These are phyloP conservation scores for Leccinellum rugosiceps DNA, from an alignment of 768 basidiomycete species.

Conservation along the genomic window DNA sequence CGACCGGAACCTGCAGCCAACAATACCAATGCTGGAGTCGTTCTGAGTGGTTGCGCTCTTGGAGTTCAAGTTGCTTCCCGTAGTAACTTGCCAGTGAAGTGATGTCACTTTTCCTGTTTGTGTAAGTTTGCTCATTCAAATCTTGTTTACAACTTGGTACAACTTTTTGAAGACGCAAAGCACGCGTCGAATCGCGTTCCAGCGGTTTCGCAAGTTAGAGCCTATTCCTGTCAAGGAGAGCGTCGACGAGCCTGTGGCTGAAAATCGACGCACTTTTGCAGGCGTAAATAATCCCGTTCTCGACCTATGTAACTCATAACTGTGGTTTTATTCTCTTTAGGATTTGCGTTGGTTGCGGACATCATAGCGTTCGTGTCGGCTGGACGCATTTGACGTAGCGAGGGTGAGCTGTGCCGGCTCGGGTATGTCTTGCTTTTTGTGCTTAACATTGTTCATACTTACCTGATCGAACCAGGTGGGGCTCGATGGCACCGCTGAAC, in stretches of 20 bases:
- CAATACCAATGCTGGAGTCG: conserved; percentile 84
- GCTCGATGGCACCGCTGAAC: conserved; percentile 94
- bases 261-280: conserved; percentile 97
- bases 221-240: conserved; percentile 97
- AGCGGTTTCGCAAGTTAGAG: too few relatives aligned
- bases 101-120: not conserved
- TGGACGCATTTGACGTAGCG: conserved; percentile 94
- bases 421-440: conserved; percentile 71
- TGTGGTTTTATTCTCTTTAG: conserved; percentile 29
- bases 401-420: conserved; percentile 93
- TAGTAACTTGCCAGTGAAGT: too few relatives aligned
- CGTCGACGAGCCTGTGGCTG: conserved; percentile 92
- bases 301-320: not conserved
- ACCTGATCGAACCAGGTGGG: conserved; percentile 49
- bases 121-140: too few relatives aligned
- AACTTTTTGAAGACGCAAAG: conserved; percentile 83
- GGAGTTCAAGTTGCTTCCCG: conserved; percentile 90
- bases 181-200: too few relatives aligned
- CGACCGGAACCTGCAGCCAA: conserved; percentile 83
- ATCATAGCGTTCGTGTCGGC: conserved; percentile 91
- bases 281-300: conserved; percentile 55
- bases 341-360: conserved; percentile 83
- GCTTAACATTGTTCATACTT: not conserved
- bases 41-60: conserved; percentile 94
- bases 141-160: conserved; percentile 12